A percentile compares a stretch with the other conserved stretches of the same genome.
phyloP scores from a whole-genome alignment of 2,329 filamentous ascomycete species.

The Talaromyces atroroseus region DNA sequence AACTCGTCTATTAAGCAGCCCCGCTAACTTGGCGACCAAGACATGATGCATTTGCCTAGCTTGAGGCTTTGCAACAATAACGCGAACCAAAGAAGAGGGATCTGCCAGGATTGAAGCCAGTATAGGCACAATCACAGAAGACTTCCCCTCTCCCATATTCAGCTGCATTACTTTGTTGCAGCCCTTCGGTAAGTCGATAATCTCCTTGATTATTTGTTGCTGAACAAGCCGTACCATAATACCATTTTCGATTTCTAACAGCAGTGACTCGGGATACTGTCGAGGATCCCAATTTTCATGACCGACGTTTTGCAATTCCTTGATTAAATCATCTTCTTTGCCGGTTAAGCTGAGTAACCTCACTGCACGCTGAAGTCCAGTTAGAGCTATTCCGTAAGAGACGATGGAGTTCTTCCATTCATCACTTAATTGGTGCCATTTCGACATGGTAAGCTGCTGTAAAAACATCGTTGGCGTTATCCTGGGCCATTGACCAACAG shows the following conservation, averaged over 20 bases:
- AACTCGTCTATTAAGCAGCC: constrained; percentile 40
- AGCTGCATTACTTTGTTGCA: constrained; percentile 57
- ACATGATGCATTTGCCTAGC: constrained; percentile 52
- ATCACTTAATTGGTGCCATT: background rate
- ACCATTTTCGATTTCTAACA: constrained; percentile 60
- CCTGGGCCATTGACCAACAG: background rate
- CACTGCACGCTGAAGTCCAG: background rate
- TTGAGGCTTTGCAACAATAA: constrained; percentile 58
- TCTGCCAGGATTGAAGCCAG: constrained; percentile 52
- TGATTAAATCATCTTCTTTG: background rate
- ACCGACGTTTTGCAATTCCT: constrained; percentile 39
- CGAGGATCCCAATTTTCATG: constrained; percentile 52
- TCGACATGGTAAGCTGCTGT: background rate
- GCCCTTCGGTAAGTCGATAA: constrained; percentile 40
- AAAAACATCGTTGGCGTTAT: background rate
- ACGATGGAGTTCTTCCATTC: background rate
- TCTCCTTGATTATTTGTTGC: constrained; percentile 51
- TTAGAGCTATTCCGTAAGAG: background rate
- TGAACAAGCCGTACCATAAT: constrained; percentile 59
- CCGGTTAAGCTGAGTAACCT: background rate
- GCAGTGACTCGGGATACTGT: constrained; percentile 53
- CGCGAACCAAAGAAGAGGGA: constrained; percentile 45
- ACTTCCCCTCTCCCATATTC: constrained; percentile 69
- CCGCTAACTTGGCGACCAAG: constrained; percentile 41
- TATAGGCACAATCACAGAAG: constrained; percentile 63